Base-by-base conservation (phyloP, 352 stramenopile genomes). In the Labyrinthula sp. region DNA sequence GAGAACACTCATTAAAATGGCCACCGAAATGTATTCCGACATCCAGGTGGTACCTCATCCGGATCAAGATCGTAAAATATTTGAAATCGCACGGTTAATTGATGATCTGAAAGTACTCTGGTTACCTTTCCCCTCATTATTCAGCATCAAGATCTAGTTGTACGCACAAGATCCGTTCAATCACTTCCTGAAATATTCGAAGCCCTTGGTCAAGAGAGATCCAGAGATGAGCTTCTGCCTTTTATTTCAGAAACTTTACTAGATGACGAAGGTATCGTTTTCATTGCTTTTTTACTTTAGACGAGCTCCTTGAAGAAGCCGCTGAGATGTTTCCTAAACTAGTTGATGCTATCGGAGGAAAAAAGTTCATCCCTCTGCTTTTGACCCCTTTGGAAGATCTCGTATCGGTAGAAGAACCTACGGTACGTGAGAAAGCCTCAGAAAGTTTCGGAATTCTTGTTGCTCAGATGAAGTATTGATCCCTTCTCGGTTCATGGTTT, bases 291-390 rank as follows among this genome's bases (percentile, higher is more conserved):
- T n/a, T n/a, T n/a, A n/a, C n/a, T n/a, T n/a, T n/a, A n/a, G 89
- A 99, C 62, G 83, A 95, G 59, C 82, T 95, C 23, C 61, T 95
- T 33, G 57, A 92, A 35, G 79, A 82, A 27, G 84, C 92, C 66
- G 80, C 81, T 3, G 77, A 93, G 55, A 71, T 90, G 41, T 55
- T 93, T 5, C 78, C 75, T 46, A 39, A 31, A 18, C 58, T 57
- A 18, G 40, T 79, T 93, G 24, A 66, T 74, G 4, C 66, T 78
- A 71, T 97, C 0, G 88, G 88, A 21, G 84, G 84, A 2, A 56
- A 67, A 1, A 45, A 66, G 15, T 61, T 90, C 54, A 76, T 79
- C 8, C 71, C 86, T 38, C 61, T 73, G 28, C 62, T 99, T 40
- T 60, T 99, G 10, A 77, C 73, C 48, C 79, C 87, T 4, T 64